Base-by-base conservation (phyloP, 176 grass and related monocot species). In the Themeda triandra region DNA sequence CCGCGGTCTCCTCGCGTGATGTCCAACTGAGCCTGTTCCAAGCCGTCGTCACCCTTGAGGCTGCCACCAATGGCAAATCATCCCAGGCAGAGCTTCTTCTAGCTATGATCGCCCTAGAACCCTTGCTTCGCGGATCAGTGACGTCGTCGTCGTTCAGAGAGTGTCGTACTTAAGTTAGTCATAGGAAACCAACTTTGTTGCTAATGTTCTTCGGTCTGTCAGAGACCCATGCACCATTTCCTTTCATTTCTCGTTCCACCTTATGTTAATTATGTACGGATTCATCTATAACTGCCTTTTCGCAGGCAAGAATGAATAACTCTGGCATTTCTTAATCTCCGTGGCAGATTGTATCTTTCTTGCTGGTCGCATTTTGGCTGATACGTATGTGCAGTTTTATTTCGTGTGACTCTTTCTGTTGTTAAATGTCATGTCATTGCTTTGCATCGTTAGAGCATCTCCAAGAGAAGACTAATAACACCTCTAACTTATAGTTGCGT, bases 1-100 rank as follows among this genome's bases (percentile, higher is more conserved):
- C 90, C 92, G 37, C 90, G 90, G 5, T 84, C 91, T 27, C 87
- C 95, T 79, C 86, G 90, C 48, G 86, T 78, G 21, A 72, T 91
- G 67, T 88, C 87, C 30, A 85, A 91, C 79, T 91, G 81, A 97
- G 24, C 49, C 65, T 9, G 17, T 13, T 59, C 13, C 30, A 54
- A 80, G 23, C 69, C 21, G 3, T 31, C 8, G 30, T 36, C 29
- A 29, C 30, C 32, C 36, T 77, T 25, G 31, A 46, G 37, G 42
- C 53, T 69, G 64, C 36, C 84, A 29, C 41, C 74, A 83, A 29
- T 74, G 75, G 67, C 59, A 33, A 70, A 59, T 68, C 64, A 30
- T 72, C 60, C 67, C 67, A 64, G 66, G 35, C 42, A 63, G 53
- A 70, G 76, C 73, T 66, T 58, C 25, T 49, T 68, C 56, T 68